Percentiles rank a stretch among this genome's conserved stretches.
Conservation (phyloP, 2,329 filamentous ascomycete genomes). For the Sarocladium brachiariae region DNA sequence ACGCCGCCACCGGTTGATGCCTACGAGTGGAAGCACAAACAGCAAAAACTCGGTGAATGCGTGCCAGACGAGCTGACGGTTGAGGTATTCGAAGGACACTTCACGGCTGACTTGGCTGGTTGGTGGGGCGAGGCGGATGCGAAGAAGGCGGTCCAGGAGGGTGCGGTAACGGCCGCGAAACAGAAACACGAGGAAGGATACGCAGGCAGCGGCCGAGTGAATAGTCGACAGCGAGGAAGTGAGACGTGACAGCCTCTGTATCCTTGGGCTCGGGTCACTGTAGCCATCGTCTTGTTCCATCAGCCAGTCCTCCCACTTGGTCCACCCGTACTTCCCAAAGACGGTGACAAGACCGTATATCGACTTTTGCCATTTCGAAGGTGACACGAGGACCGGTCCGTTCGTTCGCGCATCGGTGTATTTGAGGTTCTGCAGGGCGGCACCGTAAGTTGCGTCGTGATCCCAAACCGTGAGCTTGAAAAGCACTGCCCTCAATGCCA, state of each 20-base stretch:
- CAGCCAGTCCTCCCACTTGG: conserved; percentile 84
- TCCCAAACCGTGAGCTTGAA: conserved; percentile 98
- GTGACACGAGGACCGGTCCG: conserved; percentile 57
- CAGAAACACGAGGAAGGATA: conserved; percentile 85
- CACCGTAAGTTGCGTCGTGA: conserved; percentile 90
- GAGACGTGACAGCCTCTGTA: conserved; percentile 56
- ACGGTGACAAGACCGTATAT: conserved; percentile 82
- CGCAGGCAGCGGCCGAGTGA: conserved; percentile 75
- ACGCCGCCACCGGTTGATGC: conserved; percentile 84
- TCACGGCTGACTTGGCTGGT: conserved; percentile 82
- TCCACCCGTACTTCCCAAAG: conserved; percentile 83
- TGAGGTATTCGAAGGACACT: conserved; percentile 95
- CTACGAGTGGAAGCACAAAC: conserved; percentile 93
- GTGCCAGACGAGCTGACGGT: conserved; percentile 97
- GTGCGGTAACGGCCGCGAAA: conserved; percentile 88
- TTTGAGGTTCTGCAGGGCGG: conserved; percentile 81
- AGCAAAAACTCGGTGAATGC: conserved; percentile 99
- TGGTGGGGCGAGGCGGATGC: conserved; percentile 77
- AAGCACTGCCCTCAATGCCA: conserved; percentile 68
- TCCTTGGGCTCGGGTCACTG: conserved; percentile 46
- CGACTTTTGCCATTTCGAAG: conserved; percentile 75
- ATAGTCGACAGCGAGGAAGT: conserved; percentile 63
- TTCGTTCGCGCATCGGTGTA: conserved; percentile 75
- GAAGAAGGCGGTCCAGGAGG: conserved; percentile 74
- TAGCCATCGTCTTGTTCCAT: conserved; percentile 70